These are phyloP conservation scores for Annulohypoxylon truncatum DNA, from an alignment of 2,329 filamentous ascomycete genomes.

Conservation along the genomic window DNA sequence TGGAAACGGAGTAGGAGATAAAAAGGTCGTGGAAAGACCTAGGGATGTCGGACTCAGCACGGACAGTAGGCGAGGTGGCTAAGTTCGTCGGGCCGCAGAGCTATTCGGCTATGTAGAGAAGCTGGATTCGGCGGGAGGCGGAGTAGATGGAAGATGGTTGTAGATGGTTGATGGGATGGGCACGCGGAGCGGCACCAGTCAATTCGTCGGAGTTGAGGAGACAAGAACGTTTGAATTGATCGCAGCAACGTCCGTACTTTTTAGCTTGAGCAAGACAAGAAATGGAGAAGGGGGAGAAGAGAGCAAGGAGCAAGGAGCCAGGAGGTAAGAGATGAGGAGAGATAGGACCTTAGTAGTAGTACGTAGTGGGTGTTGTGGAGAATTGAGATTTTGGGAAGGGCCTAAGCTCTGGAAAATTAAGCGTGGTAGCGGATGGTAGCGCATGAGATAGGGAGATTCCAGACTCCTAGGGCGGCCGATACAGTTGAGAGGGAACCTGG, in stretches of 20 bases:
- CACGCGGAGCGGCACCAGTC: conserved; percentile 17
- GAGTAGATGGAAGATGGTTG: conserved; percentile 17
- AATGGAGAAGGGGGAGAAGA: conserved; percentile 42
- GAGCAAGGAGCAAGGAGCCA: conserved; percentile 28
- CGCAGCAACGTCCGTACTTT: conserved; percentile 38
- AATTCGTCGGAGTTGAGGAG: conserved; percentile 29
- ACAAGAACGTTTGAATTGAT: conserved; percentile 31
- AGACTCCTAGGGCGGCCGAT: conserved; percentile 34
- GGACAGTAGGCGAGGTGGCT: conserved; percentile 37
- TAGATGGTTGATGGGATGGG: not conserved
- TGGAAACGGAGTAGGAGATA: conserved; percentile 19
- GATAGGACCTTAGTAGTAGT: conserved; percentile 34
- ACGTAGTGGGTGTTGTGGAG: conserved; percentile 36
- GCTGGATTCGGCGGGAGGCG: conserved; percentile 31
- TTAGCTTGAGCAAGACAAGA: conserved; percentile 39
- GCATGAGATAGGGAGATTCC: conserved; percentile 40
- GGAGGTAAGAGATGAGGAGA: conserved; percentile 24
- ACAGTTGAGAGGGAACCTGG: conserved; percentile 33
- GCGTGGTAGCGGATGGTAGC: conserved; percentile 33
- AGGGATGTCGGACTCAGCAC: conserved; percentile 31
- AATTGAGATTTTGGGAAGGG: conserved; percentile 36
- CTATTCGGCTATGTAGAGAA: conserved; percentile 40
- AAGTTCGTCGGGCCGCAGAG: conserved; percentile 41
- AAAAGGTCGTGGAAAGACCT: conserved; percentile 15
- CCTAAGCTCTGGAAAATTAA: conserved; percentile 41